Conservation (phyloP, 768 basidiomycete genomes). For the Hericium rajendrae region DNA sequence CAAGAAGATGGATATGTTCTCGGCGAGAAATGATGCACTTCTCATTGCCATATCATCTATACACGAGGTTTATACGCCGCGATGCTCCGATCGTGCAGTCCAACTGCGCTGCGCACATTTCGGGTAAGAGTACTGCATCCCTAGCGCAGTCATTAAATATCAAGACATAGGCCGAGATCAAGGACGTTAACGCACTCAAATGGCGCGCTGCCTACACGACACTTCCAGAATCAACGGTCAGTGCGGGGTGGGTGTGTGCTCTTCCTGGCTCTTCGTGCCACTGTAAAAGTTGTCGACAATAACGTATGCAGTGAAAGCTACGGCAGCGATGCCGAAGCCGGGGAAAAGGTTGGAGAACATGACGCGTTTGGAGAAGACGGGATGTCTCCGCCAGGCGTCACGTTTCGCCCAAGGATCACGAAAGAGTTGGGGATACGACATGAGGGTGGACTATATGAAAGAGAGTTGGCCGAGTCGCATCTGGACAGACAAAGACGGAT, state of each 20-base stretch:
- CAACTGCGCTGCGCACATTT: too few relatives aligned
- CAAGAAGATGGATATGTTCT: too few relatives aligned
- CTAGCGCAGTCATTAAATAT: too few relatives aligned
- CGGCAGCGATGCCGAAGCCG: conserved; percentile 88
- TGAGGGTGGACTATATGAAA: conserved; percentile 1
- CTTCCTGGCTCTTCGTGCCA: conserved; percentile 15
- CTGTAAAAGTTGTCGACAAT: conserved; percentile 59
- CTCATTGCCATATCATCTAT: too few relatives aligned
- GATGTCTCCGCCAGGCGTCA: conserved; percentile 86
- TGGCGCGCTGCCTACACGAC: too few relatives aligned
- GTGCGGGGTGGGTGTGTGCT: neutral
- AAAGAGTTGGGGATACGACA: conserved; percentile 47
- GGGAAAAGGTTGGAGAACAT: conserved; percentile 92
- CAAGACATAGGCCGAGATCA: too few relatives aligned
- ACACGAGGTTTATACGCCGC: too few relatives aligned
- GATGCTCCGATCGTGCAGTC: too few relatives aligned
- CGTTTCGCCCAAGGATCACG: conserved; percentile 93
- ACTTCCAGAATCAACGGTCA: too few relatives aligned
- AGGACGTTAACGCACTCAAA: too few relatives aligned
- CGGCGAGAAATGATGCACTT: too few relatives aligned
- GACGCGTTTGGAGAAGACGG: conserved; percentile 76
- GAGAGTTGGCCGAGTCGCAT: conserved; percentile 2
- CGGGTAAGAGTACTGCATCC: too few relatives aligned
- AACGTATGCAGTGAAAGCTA: conserved; percentile 88
- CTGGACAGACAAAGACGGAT: neutral